Evolutionary conservation across 2,329 filamentous ascomycete species (phyloP), one percentile per base, ranked within the genome.

Genomic region (Xylariales sp.): DNA sequence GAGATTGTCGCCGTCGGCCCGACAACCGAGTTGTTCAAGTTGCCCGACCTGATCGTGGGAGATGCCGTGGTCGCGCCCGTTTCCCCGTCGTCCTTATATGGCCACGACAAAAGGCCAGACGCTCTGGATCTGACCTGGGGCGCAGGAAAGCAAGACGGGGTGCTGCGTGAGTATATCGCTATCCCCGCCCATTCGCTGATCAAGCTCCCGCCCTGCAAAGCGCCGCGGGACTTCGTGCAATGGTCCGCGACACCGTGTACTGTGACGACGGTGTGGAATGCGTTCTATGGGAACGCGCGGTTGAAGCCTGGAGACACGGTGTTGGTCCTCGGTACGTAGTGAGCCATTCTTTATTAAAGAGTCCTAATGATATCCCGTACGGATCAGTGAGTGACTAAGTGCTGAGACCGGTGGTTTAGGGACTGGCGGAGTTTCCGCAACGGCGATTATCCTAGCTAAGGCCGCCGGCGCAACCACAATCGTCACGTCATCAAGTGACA

Each of bases 401-500:
- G 16, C 52, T 46, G 36, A 36, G 5, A 48, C 8, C 36, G 28
- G 30, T 30, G 34, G 8, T 30, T 34, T 63, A 80, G 83, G 84
- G 1, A 85, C 84, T 3, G 83, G 83, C 3, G 83, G 83, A 1
- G 82, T 85, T 8, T 79, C 82, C 0, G 73, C 84, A 54, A 79
- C 80, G 0, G 83, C 80, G 8, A 74, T 84, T 65, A 79, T 82
- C 59, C 77, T 85, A 60, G 85, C 81, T 14, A 84, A 83, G 70
- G 84, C 84, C 7, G 77, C 78, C 1, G 83, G 79, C 10, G 81
- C 80, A 0, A 79, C 74, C 43, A 68, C 83, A 9, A 84, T 88
- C 69, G 81, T 87, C 64, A 88, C 86, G 0, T 86, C 85, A 0
- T 85, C 85, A 0, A 83, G 81, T 3, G 83, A 86, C 68, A 71